Base-by-base conservation (phyloP, 2,329 filamentous ascomycete species). In the Pseudogymnoascus sp. region DNA sequence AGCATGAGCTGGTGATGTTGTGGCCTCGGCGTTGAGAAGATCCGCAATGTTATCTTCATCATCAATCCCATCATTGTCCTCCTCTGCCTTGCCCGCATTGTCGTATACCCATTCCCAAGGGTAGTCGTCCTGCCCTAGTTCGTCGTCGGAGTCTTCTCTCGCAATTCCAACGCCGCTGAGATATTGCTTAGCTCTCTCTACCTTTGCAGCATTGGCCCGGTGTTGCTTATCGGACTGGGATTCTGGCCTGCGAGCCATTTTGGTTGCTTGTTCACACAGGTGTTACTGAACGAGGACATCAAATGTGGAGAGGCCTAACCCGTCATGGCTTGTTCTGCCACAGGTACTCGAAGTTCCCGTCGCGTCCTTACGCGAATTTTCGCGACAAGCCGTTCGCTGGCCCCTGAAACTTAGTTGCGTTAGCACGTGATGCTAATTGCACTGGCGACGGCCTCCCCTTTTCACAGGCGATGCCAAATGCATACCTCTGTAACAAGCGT, bases 91-190 rank as follows among this genome's bases (percentile, higher is more conserved):
- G 53, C 6, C 38, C 28, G 35, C 59, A 38, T 8, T 65, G 72
- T 80, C 80, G 75, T 93, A 92, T 50, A 93, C 83, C 89, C 89
- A 93, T 76, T 91, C 83, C 90, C 90, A 95, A 0, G 87, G 84
- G 53, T 82, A 77, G 70, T 91, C 89, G 60, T 90, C 86, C 37
- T 83, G 79, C 28, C 86, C 89, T 24, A 96, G 83, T 74, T 96
- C 93, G 75, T 96, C 92, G 73, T 96, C 92, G 0, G 91, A 96
- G 73, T 96, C 89, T 65, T 95, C 90, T 70, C 89, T 63, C 8
- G 62, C 6, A 24, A 61, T 19, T 14, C 61, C 64, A 10, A 50
- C 63, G 12, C 66, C 68, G 16, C 64, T 59, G 3, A 72, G 65
- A 35, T 79, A 80, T 70, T 77, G 74, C 64, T 76, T 78, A 46